phyloP scores from a whole-genome alignment of 108 stramenopile species.

The Parietichytrium sp. region DNA sequence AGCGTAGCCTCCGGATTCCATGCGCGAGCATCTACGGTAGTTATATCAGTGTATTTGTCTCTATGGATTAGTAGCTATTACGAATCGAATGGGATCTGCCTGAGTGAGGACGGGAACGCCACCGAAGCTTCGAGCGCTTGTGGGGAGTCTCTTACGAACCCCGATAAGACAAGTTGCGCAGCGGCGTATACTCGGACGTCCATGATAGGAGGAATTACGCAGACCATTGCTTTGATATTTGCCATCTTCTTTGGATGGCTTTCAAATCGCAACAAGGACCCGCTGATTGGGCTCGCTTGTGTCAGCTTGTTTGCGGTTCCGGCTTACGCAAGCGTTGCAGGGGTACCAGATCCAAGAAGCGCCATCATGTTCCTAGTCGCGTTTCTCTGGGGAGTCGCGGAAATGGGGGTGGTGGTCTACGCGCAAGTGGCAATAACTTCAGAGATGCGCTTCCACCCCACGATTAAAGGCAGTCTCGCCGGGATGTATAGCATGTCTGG shows the following conservation, averaged over 20 bases:
- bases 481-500: slow-evolving; percentile 20
- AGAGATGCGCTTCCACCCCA: not conserved
- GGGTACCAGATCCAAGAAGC: not conserved
- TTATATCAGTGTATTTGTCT: not conserved
- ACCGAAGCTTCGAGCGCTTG: not conserved
- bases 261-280: not conserved
- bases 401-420: not conserved
- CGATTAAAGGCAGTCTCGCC: not conserved
- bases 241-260: not conserved
- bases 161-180: not conserved
- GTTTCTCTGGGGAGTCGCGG: slow-evolving; percentile 7
- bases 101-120: too few species aligned
- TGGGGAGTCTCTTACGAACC: not conserved
- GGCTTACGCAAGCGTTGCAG: not conserved
- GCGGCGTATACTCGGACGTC: not conserved
- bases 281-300: not conserved
- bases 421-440: not conserved
- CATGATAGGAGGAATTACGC: not conserved
- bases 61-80: not conserved
- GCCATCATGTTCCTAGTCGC: not conserved
- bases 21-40: not conserved
- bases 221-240: not conserved
- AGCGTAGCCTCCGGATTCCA: not conserved
- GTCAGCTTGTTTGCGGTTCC: not conserved
- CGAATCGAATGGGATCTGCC: not conserved